A percentile compares a stretch with the other conserved stretches of the same genome.
Conservation (phyloP, 768 basidiomycete species). For the Russula dissimulans region DNA sequence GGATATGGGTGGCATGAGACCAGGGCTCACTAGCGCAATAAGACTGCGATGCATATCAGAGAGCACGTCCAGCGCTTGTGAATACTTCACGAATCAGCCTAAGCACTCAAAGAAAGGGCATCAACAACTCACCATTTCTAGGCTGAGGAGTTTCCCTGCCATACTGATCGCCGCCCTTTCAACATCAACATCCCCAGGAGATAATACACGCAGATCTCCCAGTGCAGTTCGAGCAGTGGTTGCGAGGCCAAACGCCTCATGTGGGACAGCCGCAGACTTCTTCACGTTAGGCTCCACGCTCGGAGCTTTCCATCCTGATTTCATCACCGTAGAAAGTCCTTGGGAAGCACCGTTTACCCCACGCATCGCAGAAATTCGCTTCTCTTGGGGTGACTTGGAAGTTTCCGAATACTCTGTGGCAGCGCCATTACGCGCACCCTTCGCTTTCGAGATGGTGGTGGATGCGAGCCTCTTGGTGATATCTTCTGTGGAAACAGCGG, state of each 20-base stretch:
- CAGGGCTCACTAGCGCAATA: slow-evolving; percentile 21
- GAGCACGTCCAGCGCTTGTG: slow-evolving; percentile 39
- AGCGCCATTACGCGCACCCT: slow-evolving; percentile 1
- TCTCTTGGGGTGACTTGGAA: background rate
- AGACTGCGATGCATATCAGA: slow-evolving; percentile 39
- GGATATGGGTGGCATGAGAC: background rate
- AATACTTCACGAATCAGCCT: slow-evolving; percentile 35
- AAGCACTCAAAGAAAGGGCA: background rate
- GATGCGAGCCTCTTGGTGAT: slow-evolving; percentile 23
- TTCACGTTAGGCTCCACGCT: slow-evolving; percentile 24
- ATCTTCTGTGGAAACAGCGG: slow-evolving; percentile 16
- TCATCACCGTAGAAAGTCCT: slow-evolving; percentile 39
- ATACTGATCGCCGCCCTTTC: slow-evolving; percentile 67
- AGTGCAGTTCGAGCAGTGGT: slow-evolving; percentile 39
- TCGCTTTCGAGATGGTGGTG: slow-evolving; percentile 22
- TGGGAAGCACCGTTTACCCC: slow-evolving; percentile 56
- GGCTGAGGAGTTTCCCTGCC: slow-evolving; percentile 51
- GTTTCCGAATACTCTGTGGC: background rate
- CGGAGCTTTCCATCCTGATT: slow-evolving; percentile 51
- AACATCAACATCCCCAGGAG: slow-evolving; percentile 46
- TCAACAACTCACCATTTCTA: slow-evolving; percentile 56
- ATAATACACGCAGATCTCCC: slow-evolving; percentile 35
- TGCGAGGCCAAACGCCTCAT: slow-evolving; percentile 29
- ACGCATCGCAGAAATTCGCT: slow-evolving; percentile 41
- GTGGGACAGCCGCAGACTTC: slow-evolving; percentile 22